Percentiles rank a stretch among this genome's conserved stretches.
Evolutionary conservation across 371 early-diverging fungal genomes (phyloP).

Genomic region (Syncephalastrum sp.): DNA sequence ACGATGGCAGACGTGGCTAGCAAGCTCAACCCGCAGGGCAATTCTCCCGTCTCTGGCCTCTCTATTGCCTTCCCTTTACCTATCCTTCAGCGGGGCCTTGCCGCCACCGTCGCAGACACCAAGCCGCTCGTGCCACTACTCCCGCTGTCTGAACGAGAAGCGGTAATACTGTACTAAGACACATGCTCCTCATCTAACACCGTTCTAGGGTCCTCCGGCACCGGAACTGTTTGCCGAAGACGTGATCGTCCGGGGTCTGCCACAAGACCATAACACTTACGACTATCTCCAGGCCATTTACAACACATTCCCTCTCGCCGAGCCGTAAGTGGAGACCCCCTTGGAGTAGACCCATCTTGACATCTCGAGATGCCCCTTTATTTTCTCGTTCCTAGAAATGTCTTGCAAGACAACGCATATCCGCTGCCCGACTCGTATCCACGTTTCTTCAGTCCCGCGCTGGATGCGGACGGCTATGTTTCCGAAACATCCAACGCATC

Average conservation of each 20-base stretch:
- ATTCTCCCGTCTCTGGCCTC: constrained; percentile 43
- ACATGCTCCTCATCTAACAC: too few relatives aligned
- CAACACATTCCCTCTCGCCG: constrained; percentile 22
- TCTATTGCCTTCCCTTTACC: constrained; percentile 52
- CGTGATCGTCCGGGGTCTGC: constrained; percentile 34
- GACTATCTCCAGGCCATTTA: constrained; percentile 16
- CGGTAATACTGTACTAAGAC: too few relatives aligned
- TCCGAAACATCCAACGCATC: constrained; percentile 11
- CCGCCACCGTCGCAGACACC: constrained; percentile 5
- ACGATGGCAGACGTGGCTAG: constrained; percentile 43
- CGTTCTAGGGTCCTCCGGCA: neutral
- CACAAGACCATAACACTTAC: constrained; percentile 6
- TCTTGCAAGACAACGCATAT: constrained; percentile 19
- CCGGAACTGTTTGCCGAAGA: constrained; percentile 29
- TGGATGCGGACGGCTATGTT: constrained; percentile 15
- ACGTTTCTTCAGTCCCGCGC: constrained; percentile 21
- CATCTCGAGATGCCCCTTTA: too few relatives aligned
- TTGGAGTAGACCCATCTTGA: neutral
- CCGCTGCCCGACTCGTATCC: constrained; percentile 45
- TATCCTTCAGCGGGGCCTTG: constrained; percentile 23
- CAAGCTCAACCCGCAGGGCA: constrained; percentile 48
- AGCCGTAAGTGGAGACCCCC: constrained; percentile 6
- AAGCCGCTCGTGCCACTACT: too few relatives aligned
- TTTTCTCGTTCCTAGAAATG: constrained; percentile 4
- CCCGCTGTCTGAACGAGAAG: too few relatives aligned